Conservation (phyloP, 176 grass and related monocot genomes). For the Raddia distichophylla region DNA sequence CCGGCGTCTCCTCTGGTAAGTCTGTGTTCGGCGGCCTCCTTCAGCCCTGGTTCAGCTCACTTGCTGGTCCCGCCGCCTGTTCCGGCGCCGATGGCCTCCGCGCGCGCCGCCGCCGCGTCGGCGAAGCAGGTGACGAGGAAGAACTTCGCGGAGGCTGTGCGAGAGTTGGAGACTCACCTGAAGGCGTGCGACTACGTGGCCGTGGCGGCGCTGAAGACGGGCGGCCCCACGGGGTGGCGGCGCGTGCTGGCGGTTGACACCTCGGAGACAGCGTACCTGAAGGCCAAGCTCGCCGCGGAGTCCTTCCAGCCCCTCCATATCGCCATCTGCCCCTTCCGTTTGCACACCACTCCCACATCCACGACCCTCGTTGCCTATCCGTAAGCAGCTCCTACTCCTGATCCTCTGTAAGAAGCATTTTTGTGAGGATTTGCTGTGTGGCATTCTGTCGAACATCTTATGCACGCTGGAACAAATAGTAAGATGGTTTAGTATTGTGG, state of each 20-base stretch:
- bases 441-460: constrained; percentile 1
- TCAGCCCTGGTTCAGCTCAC: background rate
- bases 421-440: background rate
- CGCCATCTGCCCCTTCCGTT: constrained; percentile 71
- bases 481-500: constrained; percentile 3
- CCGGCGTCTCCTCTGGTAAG: background rate
- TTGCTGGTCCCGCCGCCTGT: background rate
- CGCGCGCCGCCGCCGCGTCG: constrained; percentile 23
- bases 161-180: constrained; percentile 52
- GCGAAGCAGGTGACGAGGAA: constrained; percentile 75
- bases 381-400: constrained; percentile 39
- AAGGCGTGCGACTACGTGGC: constrained; percentile 69
- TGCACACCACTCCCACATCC: constrained; percentile 38
- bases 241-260: constrained; percentile 74
- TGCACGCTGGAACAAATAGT: background rate
- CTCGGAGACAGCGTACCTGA: constrained; percentile 75
- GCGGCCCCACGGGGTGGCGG: constrained; percentile 55
- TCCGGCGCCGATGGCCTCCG: constrained; percentile 39
- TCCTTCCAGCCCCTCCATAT: constrained; percentile 85
- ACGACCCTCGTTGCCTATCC: constrained; percentile 68
- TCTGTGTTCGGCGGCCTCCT: background rate
- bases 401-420: background rate
- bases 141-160: constrained; percentile 71
- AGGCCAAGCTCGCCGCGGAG: constrained; percentile 81
- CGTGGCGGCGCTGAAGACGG: constrained; percentile 50